Evolutionary conservation across 352 stramenopile species (phyloP), one percentile per base, ranked within the genome.

Genomic region (Globisporangium parvum): DNA sequence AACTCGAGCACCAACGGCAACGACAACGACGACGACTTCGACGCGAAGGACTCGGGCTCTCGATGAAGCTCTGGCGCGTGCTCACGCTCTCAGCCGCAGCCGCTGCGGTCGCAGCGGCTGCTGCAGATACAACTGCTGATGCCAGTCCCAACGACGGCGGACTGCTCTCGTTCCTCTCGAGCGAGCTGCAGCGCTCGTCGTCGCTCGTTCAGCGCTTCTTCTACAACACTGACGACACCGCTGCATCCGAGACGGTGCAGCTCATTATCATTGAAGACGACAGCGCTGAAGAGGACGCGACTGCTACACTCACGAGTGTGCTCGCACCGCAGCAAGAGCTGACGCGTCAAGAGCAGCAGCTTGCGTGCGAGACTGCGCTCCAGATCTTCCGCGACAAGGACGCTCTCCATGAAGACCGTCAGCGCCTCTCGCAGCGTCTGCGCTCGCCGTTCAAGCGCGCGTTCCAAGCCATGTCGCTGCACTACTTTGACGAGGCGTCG

Each of bases 21-120:
- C 39, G 18, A 44, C 39, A 8, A 44, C 39, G 39, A 35, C 31
- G 31, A 35, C 31, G 31, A 11, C 31, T 35, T 35, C 69, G 70
- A 72, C 48, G 41, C 28, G 5, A 69, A 66, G 35, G 69, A 75
- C 44, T 31, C 39, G 0, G 12, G 24, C 20, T 51, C 47, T 75
- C 91, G 51, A 79, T 88, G 57, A 78, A 95, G 47, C 35, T 95
- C 23, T 91, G 81, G 83, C 83, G 81, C 26, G 71, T 79, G 54
- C 80, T 83, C 31, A 81, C 85, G 31, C 66, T 95, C 37, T 42
- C 57, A 44, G 28, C 24, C n/a, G 47, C 47, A 18, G 24, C 28
- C 26, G 39, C 24, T 3, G 52, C 45, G 21, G 26, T 26, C 1
- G 28, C 18, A 1, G n/a, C 26, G 17, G 31, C 21, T 18, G n/a